Evolutionary conservation across 164 flowering plant species (phyloP).

Genomic region (Houttuynia cordata): DNA sequence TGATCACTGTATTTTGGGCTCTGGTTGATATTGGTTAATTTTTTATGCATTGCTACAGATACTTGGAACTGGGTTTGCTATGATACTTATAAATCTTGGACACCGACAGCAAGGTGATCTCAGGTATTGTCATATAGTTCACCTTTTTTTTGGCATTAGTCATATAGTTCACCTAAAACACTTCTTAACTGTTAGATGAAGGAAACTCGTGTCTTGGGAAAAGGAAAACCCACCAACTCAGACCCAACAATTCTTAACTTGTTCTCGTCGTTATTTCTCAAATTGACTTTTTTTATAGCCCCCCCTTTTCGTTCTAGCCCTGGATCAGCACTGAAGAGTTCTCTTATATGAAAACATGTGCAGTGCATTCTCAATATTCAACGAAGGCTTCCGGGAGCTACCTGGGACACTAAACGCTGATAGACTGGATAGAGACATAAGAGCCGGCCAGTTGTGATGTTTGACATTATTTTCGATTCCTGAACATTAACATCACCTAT

Average conservation of each 20-base stretch:
- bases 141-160: no score
- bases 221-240: neutral
- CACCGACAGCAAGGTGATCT: constrained; percentile 74
- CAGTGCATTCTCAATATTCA: constrained; percentile 98
- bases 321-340: neutral
- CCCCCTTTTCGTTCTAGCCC: no score
- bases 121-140: constrained; percentile 31
- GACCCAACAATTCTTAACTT: neutral
- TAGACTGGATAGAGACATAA: constrained; percentile 75
- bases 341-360: constrained; percentile 1
- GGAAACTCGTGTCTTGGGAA: no score
- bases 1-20: neutral
- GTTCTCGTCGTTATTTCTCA: neutral
- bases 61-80: constrained; percentile 77
- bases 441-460: constrained; percentile 73
- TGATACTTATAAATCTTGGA: constrained; percentile 83
- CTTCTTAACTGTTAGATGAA: no score
- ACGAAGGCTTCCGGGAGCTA: constrained; percentile 86
- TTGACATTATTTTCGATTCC: no score
- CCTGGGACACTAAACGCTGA: constrained; percentile 96
- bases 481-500: neutral
- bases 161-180: no score
- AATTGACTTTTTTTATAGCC: no score
- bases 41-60: constrained; percentile 29
- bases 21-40: neutral